Base-by-base conservation (phyloP, 176 grass and related monocot species). In the Cenchrus americanus region DNA sequence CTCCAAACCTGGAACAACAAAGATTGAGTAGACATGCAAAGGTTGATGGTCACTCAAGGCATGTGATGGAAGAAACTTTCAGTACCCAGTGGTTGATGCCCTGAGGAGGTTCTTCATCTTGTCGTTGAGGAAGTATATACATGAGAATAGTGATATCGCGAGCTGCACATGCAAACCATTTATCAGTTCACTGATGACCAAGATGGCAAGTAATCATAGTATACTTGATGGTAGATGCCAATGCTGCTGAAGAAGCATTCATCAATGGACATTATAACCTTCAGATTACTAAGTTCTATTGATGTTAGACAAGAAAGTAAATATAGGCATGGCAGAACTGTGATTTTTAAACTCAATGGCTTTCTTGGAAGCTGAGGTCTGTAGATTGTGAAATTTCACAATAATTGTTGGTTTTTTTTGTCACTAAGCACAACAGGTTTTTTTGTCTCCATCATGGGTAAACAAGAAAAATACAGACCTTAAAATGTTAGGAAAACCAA, bases 121-220 rank as follows among this genome's bases (percentile, higher is more conserved):
- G 18, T 96, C 96, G 27, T 99, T 96, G 82, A 99, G 93, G 80
- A 99, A 96, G 81, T 93, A 96, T 82, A 99, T 96, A 81, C 93
- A 99, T 0, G 93, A 87, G 69, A 99, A 80, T 57, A 99, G 89
- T 4, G 96, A 96, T 80, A 99, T 94, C 7, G 91, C 91, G 2
- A 99, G 91, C 96, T 99, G 86, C 64, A 84, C 14, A 89, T 74
- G 54, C 73, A 61, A 88, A 86, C 15, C 37, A 43, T 55, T 42
- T 21, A 52, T 78, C n/a, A 77, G 22, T 55, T 76, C 11, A 83
- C 12, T 86, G 32, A 77, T 63, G 15, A 8, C 6, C 5, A 86
- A 53, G 13, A 86, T 66, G 26, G 42, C 14, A 76, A 55, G 62
- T 32, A 48, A 82, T 17, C 19, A 82, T 17, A 52, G 23, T 15